Conservation (phyloP, 768 basidiomycete species). For the Suillus subalutaceus region DNA sequence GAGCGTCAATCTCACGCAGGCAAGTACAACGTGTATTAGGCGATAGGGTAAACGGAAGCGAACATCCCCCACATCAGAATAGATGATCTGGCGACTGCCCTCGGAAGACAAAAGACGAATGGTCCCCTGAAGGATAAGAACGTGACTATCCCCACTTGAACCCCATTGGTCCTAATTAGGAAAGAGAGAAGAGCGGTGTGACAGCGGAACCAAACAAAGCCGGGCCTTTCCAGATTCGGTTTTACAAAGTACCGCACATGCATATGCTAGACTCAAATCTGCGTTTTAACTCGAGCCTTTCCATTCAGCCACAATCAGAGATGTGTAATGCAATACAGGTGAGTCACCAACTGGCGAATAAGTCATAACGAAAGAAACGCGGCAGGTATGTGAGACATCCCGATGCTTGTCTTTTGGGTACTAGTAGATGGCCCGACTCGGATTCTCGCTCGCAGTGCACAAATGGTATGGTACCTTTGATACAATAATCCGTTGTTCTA, state of each 20-base stretch:
- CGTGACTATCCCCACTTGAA: background rate
- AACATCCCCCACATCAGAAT: background rate
- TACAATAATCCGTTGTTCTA: slow-evolving; percentile 17
- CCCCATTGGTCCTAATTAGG: background rate
- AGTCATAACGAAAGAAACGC: background rate
- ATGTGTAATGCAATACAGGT: background rate
- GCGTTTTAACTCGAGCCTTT: background rate
- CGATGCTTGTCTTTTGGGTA: background rate
- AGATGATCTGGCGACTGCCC: background rate
- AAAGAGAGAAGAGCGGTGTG: slow-evolving; percentile 1
- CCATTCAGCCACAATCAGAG: background rate
- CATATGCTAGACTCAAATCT: background rate
- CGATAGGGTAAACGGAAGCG: background rate
- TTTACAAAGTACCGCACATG: background rate
- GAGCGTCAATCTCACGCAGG: slow-evolving; percentile 5
- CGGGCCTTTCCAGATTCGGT: background rate
- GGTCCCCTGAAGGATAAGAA: background rate
- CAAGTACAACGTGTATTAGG: background rate
- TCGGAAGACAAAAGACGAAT: slow-evolving; percentile 3
- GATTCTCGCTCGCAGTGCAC: slow-evolving; percentile 37
- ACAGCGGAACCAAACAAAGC: slow-evolving; percentile 15
- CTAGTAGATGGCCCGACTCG: slow-evolving; percentile 31
- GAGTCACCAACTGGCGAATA: background rate
- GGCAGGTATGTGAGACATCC: background rate
- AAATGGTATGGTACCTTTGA: slow-evolving; percentile 22